Evolutionary conservation across 192 early-diverging fungal genomes (phyloP), one percentile per base, ranked within the genome.

Genomic region (Coemansia sp.): DNA sequence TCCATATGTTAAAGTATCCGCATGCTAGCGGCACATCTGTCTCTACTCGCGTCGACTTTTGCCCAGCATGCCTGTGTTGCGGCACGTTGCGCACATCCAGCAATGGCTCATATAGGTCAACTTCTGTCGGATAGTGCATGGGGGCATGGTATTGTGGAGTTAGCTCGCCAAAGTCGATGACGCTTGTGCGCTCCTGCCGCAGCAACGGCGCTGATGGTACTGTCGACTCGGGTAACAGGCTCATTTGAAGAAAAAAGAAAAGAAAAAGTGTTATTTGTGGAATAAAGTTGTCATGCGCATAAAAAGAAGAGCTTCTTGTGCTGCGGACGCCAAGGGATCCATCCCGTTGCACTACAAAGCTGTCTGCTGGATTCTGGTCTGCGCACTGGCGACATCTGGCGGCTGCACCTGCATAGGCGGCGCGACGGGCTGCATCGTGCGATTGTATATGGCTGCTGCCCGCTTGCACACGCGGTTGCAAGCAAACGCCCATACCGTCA

Each of bases 401-500:
- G 26, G 23, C 21, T 12, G 37, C 10, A 0, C 46, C 3, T 13
- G 11, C 13, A 13, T 28, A 5, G 14, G 23, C 46, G 19, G 23
- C 21, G 11, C 37, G 9, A 48, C 46, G 26, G 46, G 46, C 46
- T 13, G 46, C 46, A 48, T 10, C 9, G 46, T 19, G 21, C 68
- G 68, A 31, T 50, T 49, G 40, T 61, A 66, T 7, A 61, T 61
- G 19, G 26, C 66, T 6, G 71, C 77, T 0, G 59, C 44, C 9
- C 80, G 63, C 40, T 80, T 74, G 44, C 81, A 75, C 21, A 84
- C 63, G 46, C 85, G 79, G 47, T 86, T 80, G 61, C 89, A 91
- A 26, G 84, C 83, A 55, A 84, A 80, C 65, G 88, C 86, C 90
- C 89, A 92, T 31, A 86, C 83, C 11, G 80, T 59, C 12, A 87